Evolutionary conservation across 108 stramenopile species (phyloP), one percentile per base, ranked within the genome.

Genomic region (Pseudonitzschia multistriata): DNA sequence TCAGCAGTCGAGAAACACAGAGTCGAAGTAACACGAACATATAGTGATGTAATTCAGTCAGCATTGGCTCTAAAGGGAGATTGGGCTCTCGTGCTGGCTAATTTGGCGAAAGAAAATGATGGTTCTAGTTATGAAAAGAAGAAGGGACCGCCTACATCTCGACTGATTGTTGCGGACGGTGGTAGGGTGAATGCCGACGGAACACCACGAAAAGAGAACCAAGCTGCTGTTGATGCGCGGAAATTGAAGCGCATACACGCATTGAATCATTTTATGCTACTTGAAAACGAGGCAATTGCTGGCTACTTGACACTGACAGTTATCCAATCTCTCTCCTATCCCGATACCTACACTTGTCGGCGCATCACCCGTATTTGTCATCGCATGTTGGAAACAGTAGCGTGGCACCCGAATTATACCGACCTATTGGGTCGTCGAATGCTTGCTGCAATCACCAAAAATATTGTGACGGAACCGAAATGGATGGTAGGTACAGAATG

Each of bases 401-500:
- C 89, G 2, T 92, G 88, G 88, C 80, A 88, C 25, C 88, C 86
- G 39, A 72, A 81, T 1, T 95, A 95, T 76, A 88, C 85, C 14
- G 82, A 91, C 21, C 66, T 95, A 3, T 69, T 95, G 34, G 90
- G 87, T 3, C 55, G 77, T 27, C 85, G 78, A 25, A 88, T 95
- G 87, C 83, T 95, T 49, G 59, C 79, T 15, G 77, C 69, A 24
- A 85, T 81, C 3, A 85, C 89, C 15, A 88, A 88, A 56, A 82
- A 83, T 59, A 78, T 95, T 35, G 88, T 93, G 6, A 86, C 81
- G 7, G 90, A 95, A 71, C 94, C 91, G 11, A 91, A 91, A 54
- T 95, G 94, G 94, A 95, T 95, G 94, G 88, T 95, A 14, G 91
- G 94, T 1, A 74, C 90, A 15, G 94, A 95, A 65, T 95, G 94